Base-by-base conservation (phyloP, 2,329 filamentous ascomycete species). In the Colletotrichum sojae region DNA sequence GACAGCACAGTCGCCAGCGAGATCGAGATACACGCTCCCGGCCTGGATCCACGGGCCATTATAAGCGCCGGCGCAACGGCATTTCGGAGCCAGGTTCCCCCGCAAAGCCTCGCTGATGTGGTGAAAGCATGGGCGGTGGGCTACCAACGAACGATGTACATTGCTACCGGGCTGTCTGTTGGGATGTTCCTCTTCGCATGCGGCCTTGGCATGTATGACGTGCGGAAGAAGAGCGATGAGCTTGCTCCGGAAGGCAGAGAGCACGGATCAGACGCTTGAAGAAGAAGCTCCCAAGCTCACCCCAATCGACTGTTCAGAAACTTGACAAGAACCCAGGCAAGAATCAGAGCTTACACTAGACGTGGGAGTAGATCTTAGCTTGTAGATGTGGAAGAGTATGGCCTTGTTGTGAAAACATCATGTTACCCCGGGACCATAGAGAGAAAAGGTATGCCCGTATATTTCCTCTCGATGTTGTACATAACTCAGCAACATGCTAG, bases 131-230 rank as follows among this genome's bases (percentile, higher is more conserved):
- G 86, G 70, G 74, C 78, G 1, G 76, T 77, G 15, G 78, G 78
- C 8, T 73, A 82, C 1, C 71, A 73, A 22, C 63, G 67, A 5
- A 74, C 73, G 0, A 78, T 79, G 64, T 75, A 76, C 48, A 72
- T 75, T 22, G 76, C 77, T 9, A 75, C 78, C 0, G 80, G 76
- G 0, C 63, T 78, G 16, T 75, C 76, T 5, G 75, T 70, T 27
- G 71, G 56, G 3, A 73, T 75, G 63, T 79, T 85, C n/a, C 18
- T 82, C 0, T 76, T 78, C 3, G 74, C 78, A 0, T 83, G 80
- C 72, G 84, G 83, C 0, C 78, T 86, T 71, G 85, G 84, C 1
- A 84, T 82, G 78, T 79, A 79, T 16, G 81, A 83, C 69, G 76
- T 85, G 36, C 80, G 83, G 46, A 81, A 82, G 72, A 79, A 78